Evolutionary conservation across 441 rosid genomes (phyloP).

Genomic region (Mallotus repandus): DNA sequence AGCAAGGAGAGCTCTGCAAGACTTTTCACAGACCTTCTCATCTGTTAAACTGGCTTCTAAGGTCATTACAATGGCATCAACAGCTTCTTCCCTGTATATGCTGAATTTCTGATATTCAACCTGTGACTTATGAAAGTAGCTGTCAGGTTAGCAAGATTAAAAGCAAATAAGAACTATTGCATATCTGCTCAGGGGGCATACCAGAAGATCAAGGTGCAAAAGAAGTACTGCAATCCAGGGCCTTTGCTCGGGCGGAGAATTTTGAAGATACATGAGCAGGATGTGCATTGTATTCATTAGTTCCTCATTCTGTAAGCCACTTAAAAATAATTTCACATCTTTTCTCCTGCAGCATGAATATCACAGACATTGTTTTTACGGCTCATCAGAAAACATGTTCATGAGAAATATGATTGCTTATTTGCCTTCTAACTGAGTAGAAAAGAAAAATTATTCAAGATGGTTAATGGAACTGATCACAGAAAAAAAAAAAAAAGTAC

Average conservation of each 20-base stretch:
- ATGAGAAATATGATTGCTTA: not conserved
- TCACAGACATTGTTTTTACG: not conserved
- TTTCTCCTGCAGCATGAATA: slow-evolving; percentile 37
- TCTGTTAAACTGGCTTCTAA: slow-evolving; percentile 39
- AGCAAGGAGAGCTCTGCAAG: slow-evolving; percentile 49
- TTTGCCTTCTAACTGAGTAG: no score
- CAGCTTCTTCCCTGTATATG: slow-evolving; percentile 53
- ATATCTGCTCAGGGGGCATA: slow-evolving; percentile 18
- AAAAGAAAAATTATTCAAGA: no score
- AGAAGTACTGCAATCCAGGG: slow-evolving; percentile 50
- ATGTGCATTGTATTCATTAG: slow-evolving; percentile 39
- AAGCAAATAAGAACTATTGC: not conserved
- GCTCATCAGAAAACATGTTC: not conserved
- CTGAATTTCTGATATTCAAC: slow-evolving; percentile 45
- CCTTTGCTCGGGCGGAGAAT: slow-evolving; percentile 35
- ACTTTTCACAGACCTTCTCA: slow-evolving; percentile 35
- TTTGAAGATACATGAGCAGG: slow-evolving; percentile 46
- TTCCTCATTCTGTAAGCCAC: slow-evolving; percentile 40
- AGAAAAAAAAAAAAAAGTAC: not conserved
- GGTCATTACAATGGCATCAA: slow-evolving; percentile 44
- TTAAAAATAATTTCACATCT: slow-evolving; percentile 34
- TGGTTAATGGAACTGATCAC: not conserved
- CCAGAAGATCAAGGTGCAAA: slow-evolving; percentile 52
- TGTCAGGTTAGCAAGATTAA: not conserved
- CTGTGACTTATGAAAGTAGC: slow-evolving; percentile 28